Evolutionary conservation across 352 stramenopile species (phyloP).

Genomic region (Globisporangium okanoganense): DNA sequence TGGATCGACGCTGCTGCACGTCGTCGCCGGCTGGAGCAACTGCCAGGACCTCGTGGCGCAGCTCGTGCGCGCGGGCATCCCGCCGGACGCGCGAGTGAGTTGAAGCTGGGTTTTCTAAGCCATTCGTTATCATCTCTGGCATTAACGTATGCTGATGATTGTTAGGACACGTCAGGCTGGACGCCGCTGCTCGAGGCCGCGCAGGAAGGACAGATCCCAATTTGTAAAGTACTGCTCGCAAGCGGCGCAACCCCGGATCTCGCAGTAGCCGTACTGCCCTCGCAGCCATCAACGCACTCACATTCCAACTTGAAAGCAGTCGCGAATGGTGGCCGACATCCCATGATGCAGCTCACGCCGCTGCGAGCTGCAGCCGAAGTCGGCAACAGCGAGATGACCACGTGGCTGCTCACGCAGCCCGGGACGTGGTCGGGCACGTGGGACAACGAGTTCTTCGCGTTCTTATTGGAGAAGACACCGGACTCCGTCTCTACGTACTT

Average conservation of each 20-base stretch:
- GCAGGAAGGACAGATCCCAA: slow-evolving; percentile 49
- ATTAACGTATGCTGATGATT: neutral
- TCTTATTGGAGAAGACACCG: slow-evolving; percentile 51
- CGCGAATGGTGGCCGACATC: neutral
- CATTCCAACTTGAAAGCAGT: neutral
- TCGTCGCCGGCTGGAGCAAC: slow-evolving; percentile 49
- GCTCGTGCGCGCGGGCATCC: slow-evolving; percentile 36
- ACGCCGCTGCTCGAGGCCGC: slow-evolving; percentile 58
- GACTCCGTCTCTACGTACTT: slow-evolving; percentile 37
- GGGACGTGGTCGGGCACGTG: slow-evolving; percentile 34
- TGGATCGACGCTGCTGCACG: slow-evolving; percentile 52
- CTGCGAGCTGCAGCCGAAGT: slow-evolving; percentile 48
- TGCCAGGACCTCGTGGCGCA: slow-evolving; percentile 46
- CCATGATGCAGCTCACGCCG: slow-evolving; percentile 29
- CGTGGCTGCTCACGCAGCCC: slow-evolving; percentile 41
- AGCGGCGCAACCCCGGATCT: slow-evolving; percentile 41
- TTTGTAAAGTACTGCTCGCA: slow-evolving; percentile 42
- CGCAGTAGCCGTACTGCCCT: slow-evolving; percentile 5
- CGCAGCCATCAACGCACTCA: neutral
- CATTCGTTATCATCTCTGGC: neutral
- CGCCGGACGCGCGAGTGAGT: slow-evolving; percentile 25
- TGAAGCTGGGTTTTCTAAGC: neutral
- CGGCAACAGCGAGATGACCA: slow-evolving; percentile 48
- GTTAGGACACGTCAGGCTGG: slow-evolving; percentile 42
- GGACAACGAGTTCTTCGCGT: slow-evolving; percentile 46